Evolutionary conservation across 306 rosid species (phyloP).

Genomic region (Castanea mollissima): DNA sequence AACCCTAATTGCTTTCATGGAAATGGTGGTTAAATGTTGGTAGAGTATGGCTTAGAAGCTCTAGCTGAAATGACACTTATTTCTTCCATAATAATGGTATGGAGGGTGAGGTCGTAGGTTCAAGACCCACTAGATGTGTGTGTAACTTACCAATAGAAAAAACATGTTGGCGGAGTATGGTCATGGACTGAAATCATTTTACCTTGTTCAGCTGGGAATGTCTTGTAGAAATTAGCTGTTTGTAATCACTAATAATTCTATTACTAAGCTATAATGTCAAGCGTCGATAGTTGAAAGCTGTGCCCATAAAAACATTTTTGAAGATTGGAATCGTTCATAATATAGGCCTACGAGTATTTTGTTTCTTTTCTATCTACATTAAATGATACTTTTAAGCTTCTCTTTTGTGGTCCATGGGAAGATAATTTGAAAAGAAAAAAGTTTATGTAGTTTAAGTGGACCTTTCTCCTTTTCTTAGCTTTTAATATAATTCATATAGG

Average conservation of each 20-base stretch:
- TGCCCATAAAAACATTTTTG: neutral
- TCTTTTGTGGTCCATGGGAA: neutral
- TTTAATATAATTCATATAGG: neutral
- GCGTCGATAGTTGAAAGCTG: conserved; percentile 12
- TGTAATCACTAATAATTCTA: conserved; percentile 5
- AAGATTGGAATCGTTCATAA: neutral
- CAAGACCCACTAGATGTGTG: too few relatives aligned
- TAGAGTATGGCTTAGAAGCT: too few relatives aligned
- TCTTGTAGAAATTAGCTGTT: neutral
- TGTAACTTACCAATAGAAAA: too few relatives aligned
- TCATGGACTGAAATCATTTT: neutral
- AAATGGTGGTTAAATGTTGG: too few relatives aligned
- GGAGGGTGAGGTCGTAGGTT: too few relatives aligned
- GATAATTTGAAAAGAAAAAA: neutral
- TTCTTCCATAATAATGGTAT: too few relatives aligned
- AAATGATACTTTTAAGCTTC: neutral
- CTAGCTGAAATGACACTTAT: too few relatives aligned
- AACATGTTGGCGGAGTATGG: neutral
- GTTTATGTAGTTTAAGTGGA: neutral
- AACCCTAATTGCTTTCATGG: neutral
- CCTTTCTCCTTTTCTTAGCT: neutral
- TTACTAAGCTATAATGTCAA: neutral
- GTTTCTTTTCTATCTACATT: neutral
- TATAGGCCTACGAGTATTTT: neutral
- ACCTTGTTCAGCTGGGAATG: conserved; percentile 7